Conservation (phyloP, 2,329 filamentous ascomycete species). For the Fusarium duplospermum region DNA sequence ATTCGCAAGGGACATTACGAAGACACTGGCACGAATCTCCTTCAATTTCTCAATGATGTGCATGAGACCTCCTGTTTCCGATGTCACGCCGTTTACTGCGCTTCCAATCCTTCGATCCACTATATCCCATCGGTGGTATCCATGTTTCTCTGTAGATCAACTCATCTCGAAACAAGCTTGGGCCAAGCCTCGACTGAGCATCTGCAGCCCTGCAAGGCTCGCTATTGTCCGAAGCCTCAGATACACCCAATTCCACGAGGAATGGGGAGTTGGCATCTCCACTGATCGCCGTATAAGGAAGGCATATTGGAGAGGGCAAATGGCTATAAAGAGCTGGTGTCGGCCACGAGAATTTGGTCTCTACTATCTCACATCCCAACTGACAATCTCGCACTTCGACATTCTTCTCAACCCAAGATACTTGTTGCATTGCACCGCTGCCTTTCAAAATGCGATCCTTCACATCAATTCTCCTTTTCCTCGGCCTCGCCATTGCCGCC, state of each 20-base stretch:
- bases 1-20: neutral
- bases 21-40: neutral
- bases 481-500: neutral
- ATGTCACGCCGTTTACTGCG: neutral
- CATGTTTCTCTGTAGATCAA: neutral
- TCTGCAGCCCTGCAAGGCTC: neutral
- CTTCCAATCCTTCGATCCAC: neutral
- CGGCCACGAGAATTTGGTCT: neutral
- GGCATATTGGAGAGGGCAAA: neutral
- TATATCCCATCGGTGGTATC: neutral
- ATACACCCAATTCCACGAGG: neutral
- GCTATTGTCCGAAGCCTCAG: neutral
- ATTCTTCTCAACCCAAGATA: neutral
- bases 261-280: too few relatives aligned
- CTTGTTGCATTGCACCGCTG: neutral
- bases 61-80: neutral
- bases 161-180: neutral
- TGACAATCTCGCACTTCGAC: neutral
- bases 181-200: neutral
- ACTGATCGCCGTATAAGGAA: neutral
- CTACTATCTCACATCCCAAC: neutral
- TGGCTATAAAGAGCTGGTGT: neutral
- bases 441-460: neutral
- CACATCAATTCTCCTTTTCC: neutral
- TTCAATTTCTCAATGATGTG: neutral